Conservation (phyloP, 2,329 filamentous ascomycete species). For the Thelonectria olida region DNA sequence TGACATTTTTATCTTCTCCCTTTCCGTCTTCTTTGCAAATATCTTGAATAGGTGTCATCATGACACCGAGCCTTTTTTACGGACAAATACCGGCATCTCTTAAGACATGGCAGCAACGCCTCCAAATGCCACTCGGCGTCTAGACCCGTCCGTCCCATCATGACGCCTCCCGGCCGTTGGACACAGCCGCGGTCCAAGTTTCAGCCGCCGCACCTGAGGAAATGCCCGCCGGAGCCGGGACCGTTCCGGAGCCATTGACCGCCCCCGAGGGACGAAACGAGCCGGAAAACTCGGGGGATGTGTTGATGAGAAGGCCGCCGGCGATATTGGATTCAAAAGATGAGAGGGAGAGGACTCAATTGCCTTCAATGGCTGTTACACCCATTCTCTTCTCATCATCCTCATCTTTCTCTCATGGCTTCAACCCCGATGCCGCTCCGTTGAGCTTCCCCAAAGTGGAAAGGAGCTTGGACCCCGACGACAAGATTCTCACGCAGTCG, state of each 20-base stretch:
- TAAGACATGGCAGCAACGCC: neutral
- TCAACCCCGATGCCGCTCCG: conserved; percentile 14
- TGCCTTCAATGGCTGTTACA: conserved; percentile 26
- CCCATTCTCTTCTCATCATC: conserved; percentile 1
- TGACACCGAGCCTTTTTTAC: too few species aligned
- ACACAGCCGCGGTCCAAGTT: conserved; percentile 21
- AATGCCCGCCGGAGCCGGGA: conserved; percentile 1
- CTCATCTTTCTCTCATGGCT: conserved; percentile 4
- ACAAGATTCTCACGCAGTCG: conserved; percentile 30
- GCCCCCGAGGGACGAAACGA: neutral
- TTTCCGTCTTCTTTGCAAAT: too few species aligned
- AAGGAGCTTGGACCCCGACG: conserved; percentile 37
- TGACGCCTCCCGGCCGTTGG: conserved; percentile 1
- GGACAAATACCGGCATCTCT: too few species aligned
- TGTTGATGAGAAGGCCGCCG: too few species aligned
- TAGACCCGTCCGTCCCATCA: neutral
- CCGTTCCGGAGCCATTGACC: conserved; percentile 16
- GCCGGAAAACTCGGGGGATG: neutral
- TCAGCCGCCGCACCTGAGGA: neutral
- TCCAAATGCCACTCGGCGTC: neutral
- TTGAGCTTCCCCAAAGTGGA: conserved; percentile 33
- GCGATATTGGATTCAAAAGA: neutral
- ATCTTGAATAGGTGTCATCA: too few species aligned
- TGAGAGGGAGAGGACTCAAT: neutral
- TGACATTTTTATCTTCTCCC: neutral